Evolutionary conservation across 139 green algal species (phyloP).

Genomic region (Desmodesmus armatus): DNA sequence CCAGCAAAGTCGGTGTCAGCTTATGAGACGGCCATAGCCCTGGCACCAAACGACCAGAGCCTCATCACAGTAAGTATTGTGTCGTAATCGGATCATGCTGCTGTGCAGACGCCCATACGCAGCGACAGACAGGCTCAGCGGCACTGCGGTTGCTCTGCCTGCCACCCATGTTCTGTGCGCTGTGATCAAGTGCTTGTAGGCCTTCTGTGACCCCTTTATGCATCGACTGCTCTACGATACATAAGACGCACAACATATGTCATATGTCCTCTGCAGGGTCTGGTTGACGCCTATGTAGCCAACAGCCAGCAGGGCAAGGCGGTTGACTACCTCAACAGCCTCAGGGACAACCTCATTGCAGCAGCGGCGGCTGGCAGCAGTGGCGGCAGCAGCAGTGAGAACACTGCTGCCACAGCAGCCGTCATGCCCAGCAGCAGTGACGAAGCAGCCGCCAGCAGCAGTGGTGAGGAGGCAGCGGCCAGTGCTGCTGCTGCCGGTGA

Average conservation of each 20-base stretch:
- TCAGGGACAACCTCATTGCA: slow-evolving; percentile 13
- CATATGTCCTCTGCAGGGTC: slow-evolving; percentile 39
- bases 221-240: no score
- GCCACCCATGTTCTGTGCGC: neutral
- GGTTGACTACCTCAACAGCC: slow-evolving; percentile 39
- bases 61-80: slow-evolving; percentile 55
- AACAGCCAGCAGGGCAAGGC: slow-evolving; percentile 60
- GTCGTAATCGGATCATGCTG: neutral
- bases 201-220: no score
- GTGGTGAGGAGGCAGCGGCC: neutral
- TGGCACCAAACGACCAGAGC: slow-evolving; percentile 50
- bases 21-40: slow-evolving; percentile 59
- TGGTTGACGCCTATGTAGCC: slow-evolving; percentile 67
- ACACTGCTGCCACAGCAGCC: neutral
- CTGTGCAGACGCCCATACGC: neutral
- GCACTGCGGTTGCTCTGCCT: neutral
- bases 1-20: slow-evolving; percentile 48
- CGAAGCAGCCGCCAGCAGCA: slow-evolving; percentile 1
- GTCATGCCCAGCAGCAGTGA: slow-evolving; percentile 16
- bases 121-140: neutral
- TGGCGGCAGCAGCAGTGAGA: neutral
- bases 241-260: no score
- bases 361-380: neutral
- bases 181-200: no score
- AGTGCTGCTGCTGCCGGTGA: neutral